A percentile compares a stretch with the other conserved stretches of the same genome.
These are phyloP conservation scores for Shiraia sp. DNA, from an alignment of 2,329 filamentous ascomycete genomes.

Conservation along the genomic window DNA sequence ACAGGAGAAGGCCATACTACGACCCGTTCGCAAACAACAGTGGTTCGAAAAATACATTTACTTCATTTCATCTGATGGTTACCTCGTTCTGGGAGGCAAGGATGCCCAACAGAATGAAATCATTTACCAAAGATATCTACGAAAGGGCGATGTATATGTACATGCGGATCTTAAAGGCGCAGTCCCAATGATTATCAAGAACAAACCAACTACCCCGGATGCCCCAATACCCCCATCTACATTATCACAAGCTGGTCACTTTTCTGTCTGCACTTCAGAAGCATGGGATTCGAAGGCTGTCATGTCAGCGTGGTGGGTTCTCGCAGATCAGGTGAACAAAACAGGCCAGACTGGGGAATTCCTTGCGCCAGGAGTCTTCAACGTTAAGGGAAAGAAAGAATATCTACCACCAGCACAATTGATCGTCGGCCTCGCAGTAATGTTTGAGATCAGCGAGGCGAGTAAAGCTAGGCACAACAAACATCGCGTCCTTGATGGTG, in stretches of 20 bases:
- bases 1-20: conserved; percentile 85
- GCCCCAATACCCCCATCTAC: conserved; percentile 91
- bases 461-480: conserved; percentile 81
- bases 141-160: conserved; percentile 88
- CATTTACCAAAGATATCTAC: conserved; percentile 83
- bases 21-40: conserved; percentile 78
- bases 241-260: conserved; percentile 82
- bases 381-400: conserved; percentile 85
- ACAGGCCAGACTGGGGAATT: conserved; percentile 79
- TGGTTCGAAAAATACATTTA: conserved; percentile 99
- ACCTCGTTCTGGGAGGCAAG: conserved; percentile 85
- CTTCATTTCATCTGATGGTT: conserved; percentile 95
- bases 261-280: conserved; percentile 81
- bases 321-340: conserved; percentile 87
- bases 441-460: conserved; percentile 88
- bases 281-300: conserved; percentile 97
- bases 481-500: conserved; percentile 62
- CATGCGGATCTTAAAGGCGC: conserved; percentile 88
- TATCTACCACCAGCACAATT: conserved; percentile 86
- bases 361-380: conserved; percentile 76
- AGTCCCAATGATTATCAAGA: conserved; percentile 86
- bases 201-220: conserved; percentile 74
- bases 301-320: conserved; percentile 96
- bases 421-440: conserved; percentile 81
- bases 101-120: conserved; percentile 90